Evolutionary conservation across 768 basidiomycete species (phyloP), one percentile per base, ranked within the genome.

Genomic region (Boletus subparvulus): DNA sequence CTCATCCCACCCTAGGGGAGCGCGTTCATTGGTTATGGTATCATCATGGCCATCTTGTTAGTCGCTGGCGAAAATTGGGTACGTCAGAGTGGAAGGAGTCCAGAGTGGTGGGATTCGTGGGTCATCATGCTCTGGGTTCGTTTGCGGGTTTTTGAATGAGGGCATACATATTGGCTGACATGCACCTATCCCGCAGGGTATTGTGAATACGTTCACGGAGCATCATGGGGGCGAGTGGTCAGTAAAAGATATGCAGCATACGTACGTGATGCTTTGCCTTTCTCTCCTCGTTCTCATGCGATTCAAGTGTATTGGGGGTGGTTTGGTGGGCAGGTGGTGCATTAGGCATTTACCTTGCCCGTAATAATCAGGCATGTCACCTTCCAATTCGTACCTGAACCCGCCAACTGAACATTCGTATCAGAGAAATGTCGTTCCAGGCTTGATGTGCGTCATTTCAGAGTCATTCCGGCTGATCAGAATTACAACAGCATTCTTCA

Each of bases 241-340:
- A 3, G 88, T 87, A 51, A 94, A 96, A 70, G 94, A 96, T 70
- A 90, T 94, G 90, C 93, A 95, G 65, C 94, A 96, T 71, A 93
- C 92, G 85, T 92, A 66, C 60, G 88, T 78, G 12, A 7, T 42
- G 30, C 46, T 56, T 41, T 14, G n/a, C 41, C 11, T 56, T 12
- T 47, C 21, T 43, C 7, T 24, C n/a, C 17, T 26, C 54, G 12
- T 36, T 37, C 59, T 59, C 43, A 59, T 51, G 14, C 16, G 50
- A 37, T 47, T 4, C 10, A 39, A 91, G 88, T 3, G 83, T 88
- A 49, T 74, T 93, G 45, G 69, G 69, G 16, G 19, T 70, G 3
- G n/a, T 72, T 12, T 70, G 93, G 95, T 95, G 92, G 92, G 80
- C 88, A 16, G 95, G 95, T 52, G 95, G 95, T 19, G 75, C 86